phyloP scores from a whole-genome alignment of 2,329 filamentous ascomycete genomes.

The Clonostachys solani region DNA sequence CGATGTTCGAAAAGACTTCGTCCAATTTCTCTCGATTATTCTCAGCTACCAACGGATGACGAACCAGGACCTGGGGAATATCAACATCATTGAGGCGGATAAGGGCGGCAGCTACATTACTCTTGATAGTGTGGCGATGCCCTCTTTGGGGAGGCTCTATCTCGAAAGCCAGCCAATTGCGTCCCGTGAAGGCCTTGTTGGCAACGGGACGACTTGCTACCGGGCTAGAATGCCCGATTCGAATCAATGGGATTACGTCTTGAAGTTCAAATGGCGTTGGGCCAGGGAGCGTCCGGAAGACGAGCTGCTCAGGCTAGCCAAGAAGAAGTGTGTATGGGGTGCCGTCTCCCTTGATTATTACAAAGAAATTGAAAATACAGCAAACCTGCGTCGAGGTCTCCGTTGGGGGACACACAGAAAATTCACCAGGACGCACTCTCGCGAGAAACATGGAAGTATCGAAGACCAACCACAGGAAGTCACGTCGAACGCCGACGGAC shows the following conservation, averaged over 20 bases:
- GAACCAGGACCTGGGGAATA: neutral
- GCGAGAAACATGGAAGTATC: too few species aligned
- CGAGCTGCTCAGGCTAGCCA: conserved; percentile 20
- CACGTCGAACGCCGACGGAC: neutral
- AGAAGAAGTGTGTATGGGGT: neutral
- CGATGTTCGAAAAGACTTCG: conserved; percentile 17
- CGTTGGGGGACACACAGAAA: neutral
- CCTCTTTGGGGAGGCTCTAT: neutral
- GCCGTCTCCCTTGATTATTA: neutral
- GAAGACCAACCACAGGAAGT: too few species aligned
- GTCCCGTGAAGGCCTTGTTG: neutral
- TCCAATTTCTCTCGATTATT: neutral
- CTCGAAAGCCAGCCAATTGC: neutral
- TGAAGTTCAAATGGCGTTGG: conserved; percentile 27
- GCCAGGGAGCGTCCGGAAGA: conserved; percentile 19
- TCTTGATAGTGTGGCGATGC: neutral
- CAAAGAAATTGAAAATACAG: neutral
- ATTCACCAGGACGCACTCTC: neutral
- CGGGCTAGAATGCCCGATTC: conserved; percentile 10
- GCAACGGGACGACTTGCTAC: neutral
- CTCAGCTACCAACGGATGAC: neutral
- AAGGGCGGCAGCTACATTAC: neutral
- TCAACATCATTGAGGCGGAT: neutral
- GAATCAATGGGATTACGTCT: conserved; percentile 15
- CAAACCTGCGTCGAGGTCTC: neutral